These are phyloP conservation scores for Zygosaccharomyces bisporus DNA, from an alignment of 805 yeast species.

Conservation along the genomic window DNA sequence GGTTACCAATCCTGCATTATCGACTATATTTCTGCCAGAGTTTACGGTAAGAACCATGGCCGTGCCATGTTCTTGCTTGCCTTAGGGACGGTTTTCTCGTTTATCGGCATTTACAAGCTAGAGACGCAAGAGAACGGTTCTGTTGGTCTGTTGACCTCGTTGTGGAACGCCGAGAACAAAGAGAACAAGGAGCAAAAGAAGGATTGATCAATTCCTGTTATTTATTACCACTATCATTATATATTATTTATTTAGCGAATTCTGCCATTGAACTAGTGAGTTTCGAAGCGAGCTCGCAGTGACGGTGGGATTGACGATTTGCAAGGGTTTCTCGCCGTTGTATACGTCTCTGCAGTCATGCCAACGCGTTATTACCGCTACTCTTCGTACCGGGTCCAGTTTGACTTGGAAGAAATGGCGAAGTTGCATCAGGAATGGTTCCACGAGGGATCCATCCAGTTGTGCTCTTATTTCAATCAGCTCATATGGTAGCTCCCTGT, in stretches of 20 bases:
- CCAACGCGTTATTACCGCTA: constrained; percentile 14
- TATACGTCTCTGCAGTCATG: constrained; percentile 31
- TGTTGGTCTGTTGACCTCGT: constrained; percentile 53
- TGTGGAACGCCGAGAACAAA: constrained; percentile 50
- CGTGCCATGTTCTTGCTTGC: constrained; percentile 64
- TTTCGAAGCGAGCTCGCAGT: background rate
- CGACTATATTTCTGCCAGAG: constrained; percentile 87
- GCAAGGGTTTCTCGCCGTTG: constrained; percentile 7
- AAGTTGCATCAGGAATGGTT: constrained; percentile 23
- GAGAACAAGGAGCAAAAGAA: constrained; percentile 15
- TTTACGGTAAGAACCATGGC: constrained; percentile 72
- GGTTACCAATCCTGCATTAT: constrained; percentile 90
- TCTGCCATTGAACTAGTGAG: constrained; percentile 4
- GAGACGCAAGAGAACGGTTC: constrained; percentile 81
- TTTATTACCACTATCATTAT: background rate
- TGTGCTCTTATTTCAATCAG: constrained; percentile 14
- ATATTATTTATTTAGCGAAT: constrained; percentile 5
- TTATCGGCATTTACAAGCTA: constrained; percentile 77
- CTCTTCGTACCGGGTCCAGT: constrained; percentile 24
- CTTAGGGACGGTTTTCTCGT: constrained; percentile 64
- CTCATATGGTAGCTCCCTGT: constrained; percentile 19
- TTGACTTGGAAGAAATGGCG: constrained; percentile 19
- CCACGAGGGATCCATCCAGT: constrained; percentile 17
- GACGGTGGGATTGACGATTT: constrained; percentile 4
- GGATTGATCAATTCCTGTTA: background rate